These are phyloP conservation scores for Neurospora sp. DNA, from an alignment of 495 filamentous ascomycete genomes.

Conservation along the genomic window DNA sequence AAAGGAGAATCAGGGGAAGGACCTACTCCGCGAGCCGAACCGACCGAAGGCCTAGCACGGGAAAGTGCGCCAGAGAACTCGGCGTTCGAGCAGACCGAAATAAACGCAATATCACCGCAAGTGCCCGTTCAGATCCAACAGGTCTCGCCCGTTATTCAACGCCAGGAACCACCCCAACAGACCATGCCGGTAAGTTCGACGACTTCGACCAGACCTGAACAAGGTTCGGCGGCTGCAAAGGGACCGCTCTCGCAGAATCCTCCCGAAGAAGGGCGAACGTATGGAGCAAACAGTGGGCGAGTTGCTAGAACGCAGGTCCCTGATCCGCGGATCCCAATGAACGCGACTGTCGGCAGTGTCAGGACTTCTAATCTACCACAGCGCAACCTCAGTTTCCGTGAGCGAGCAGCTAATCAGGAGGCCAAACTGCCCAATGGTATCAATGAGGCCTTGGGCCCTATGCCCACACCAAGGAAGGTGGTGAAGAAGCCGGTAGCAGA, in stretches of 20 bases:
- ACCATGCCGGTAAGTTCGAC: conserved; percentile 3
- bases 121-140: conserved; percentile 13
- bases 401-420: conserved; percentile 33
- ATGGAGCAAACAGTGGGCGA: conserved; percentile 14
- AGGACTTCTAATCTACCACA: conserved; percentile 26
- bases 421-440: conserved; percentile 18
- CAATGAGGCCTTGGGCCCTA: conserved; percentile 5
- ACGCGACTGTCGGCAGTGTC: conserved; percentile 7
- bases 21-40: conserved; percentile 52
- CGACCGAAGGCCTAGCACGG: conserved; percentile 52
- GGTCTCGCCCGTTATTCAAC: conserved; percentile 2
- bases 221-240: conserved; percentile 2
- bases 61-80: conserved; percentile 28
- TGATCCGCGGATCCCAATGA: conserved; percentile 18
- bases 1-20: conserved; percentile 70
- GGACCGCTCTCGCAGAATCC: conserved; percentile 28
- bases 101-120: conserved; percentile 10
- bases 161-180: neutral
- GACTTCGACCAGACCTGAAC: conserved; percentile 13
- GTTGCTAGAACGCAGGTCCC: conserved; percentile 17
- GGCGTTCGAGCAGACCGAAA: conserved; percentile 5
- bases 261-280: conserved; percentile 22
- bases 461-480: neutral
- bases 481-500: neutral
- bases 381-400: conserved; percentile 41